Base-by-base conservation (phyloP, 352 stramenopile genomes). In the Phytophthora cajani region DNA sequence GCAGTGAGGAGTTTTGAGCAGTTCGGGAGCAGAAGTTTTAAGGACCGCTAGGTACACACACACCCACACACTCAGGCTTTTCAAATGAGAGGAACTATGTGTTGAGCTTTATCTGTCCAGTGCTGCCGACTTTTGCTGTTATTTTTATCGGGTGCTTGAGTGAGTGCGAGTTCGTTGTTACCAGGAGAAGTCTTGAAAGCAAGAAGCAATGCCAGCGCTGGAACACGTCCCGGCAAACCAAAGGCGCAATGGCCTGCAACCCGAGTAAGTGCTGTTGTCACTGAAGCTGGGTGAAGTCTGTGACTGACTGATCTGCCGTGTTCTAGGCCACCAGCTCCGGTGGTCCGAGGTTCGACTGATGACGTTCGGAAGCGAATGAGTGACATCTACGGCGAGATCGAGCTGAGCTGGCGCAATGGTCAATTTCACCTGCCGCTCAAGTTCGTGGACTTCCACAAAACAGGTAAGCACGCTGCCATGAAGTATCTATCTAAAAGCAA, bases 361-460 rank as follows among this genome's bases (percentile, higher is more conserved):
- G 77, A 87, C 21, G 61, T 87, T 16, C 71, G 75, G 33, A 84
- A 82, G 58, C 74, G 77, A 67, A 87, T 87, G 79, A 69, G 79
- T 84, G 36, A 12, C 53, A 87, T 94, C 27, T 94, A 90, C 54
- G 58, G 55, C 12, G 87, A 94, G 67, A 90, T 93, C 67, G 76
- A 91, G 53, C 71, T 73, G 40, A 82, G 75, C 38, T 83, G 74
- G 56, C 74, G 74, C 30, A 72, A 65, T 23, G 84, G 87, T 1
- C 70, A 74, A 61, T 74, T 93, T 42, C 80, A 78, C 49, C 58
- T 94, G 46, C 85, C 87, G 7, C 62, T 83, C 40, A 92, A 90
- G 66, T 94, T 94, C 42, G 62, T 89, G 53, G 72, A 80, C 27
- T 93, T 93, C 57, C 83, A 90, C 67, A 71, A 87, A 42, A 86